Conservation (phyloP, 805 yeast species). For the Komagataella populi region DNA sequence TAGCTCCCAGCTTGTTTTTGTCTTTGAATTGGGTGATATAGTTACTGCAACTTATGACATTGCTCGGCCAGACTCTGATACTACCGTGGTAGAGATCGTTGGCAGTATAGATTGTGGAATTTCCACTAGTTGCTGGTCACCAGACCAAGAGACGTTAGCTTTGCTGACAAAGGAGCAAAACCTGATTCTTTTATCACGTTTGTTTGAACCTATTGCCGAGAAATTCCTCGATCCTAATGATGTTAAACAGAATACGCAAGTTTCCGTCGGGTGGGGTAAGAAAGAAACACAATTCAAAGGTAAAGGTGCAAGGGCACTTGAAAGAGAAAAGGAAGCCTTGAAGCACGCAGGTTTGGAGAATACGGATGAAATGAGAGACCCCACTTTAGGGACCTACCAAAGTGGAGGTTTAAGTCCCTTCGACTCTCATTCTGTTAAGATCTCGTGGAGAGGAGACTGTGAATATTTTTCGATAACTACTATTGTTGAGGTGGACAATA, state of each 20-base stretch:
- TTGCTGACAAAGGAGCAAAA: conserved; percentile 50
- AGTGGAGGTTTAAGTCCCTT: conserved; percentile 44
- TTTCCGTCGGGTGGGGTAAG: conserved; percentile 97
- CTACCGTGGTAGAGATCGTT: conserved; percentile 56
- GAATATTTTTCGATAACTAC: conserved; percentile 63
- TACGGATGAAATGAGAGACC: conserved; percentile 56
- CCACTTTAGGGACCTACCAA: conserved; percentile 71
- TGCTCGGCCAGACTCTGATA: conserved; percentile 27
- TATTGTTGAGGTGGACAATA: conserved; percentile 33
- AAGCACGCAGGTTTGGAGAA: conserved; percentile 57
- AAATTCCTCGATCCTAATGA: conserved; percentile 45
- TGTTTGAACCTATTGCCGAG: conserved; percentile 72
- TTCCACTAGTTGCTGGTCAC: conserved; percentile 70
- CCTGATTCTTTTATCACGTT: conserved; percentile 54
- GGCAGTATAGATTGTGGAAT: conserved; percentile 77
- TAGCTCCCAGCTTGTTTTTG: conserved; percentile 46
- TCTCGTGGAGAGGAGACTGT: conserved; percentile 96
- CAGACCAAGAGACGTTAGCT: conserved; percentile 78
- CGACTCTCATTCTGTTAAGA: conserved; percentile 33
- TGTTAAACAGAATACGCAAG: conserved; percentile 60
- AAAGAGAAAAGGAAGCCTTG: conserved; percentile 44
- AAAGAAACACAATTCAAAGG: conserved; percentile 96
- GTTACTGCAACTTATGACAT: conserved; percentile 49
- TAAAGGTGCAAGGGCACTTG: conserved; percentile 72
- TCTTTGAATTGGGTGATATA: conserved; percentile 68